phyloP scores from a whole-genome alignment of 2,329 filamentous ascomycete genomes.

The Cadophora malorum region DNA sequence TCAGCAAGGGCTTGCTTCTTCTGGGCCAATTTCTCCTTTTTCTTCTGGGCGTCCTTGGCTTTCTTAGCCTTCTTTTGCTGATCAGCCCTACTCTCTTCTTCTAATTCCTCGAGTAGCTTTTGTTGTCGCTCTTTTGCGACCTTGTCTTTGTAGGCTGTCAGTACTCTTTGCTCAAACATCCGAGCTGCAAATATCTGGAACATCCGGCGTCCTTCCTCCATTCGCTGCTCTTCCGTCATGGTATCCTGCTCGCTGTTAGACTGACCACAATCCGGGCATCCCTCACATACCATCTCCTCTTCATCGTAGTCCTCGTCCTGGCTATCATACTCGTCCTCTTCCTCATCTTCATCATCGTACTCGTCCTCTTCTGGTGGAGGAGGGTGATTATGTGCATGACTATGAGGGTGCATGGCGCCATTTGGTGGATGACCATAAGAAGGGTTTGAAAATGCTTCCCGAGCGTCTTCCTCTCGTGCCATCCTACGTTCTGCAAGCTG shows the following conservation, averaged over 20 bases:
- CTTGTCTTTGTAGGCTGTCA: constrained; percentile 97
- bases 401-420: constrained; percentile 54
- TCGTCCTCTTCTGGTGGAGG: constrained; percentile 75
- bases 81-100: constrained; percentile 80
- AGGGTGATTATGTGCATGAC: constrained; percentile 70
- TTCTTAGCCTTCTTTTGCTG: constrained; percentile 89
- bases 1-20: constrained; percentile 91
- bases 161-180: constrained; percentile 98
- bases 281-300: constrained; percentile 69
- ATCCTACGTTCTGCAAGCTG: constrained; percentile 96
- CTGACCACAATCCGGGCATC: constrained; percentile 32
- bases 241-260: constrained; percentile 70
- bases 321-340: constrained; percentile 67
- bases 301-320: constrained; percentile 76
- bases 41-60: constrained; percentile 91
- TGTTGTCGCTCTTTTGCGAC: constrained; percentile 91
- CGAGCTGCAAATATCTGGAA: constrained; percentile 99
- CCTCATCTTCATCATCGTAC: constrained; percentile 65
- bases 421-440: constrained; percentile 63
- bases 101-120: constrained; percentile 88
- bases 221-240: constrained; percentile 97
- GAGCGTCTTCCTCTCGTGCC: constrained; percentile 92
- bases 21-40: constrained; percentile 89
- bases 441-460: constrained; percentile 65
- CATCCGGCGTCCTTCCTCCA: constrained; percentile 98